Percentiles rank a stretch among this genome's conserved stretches.
These are phyloP conservation scores for Periconia sp. DNA, from an alignment of 2,329 filamentous ascomycete genomes.

Conservation along the genomic window DNA sequence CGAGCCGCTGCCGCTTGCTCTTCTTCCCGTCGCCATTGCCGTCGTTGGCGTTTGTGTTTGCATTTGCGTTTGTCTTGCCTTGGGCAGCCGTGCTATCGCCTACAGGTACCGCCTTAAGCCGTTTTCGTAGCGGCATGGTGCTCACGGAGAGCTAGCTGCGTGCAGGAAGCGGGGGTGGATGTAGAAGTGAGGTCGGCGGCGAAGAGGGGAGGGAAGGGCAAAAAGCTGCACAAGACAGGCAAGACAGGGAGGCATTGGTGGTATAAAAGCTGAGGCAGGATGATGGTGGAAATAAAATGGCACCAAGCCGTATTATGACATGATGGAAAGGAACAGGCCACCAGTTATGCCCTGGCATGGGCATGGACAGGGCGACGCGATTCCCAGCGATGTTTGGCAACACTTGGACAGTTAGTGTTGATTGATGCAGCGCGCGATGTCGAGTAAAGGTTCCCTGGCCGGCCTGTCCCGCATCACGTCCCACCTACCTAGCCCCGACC, in stretches of 20 bases:
- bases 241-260: slow-evolving; percentile 17
- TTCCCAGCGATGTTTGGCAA: background rate
- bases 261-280: slow-evolving; percentile 18
- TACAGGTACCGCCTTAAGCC: slow-evolving; percentile 1
- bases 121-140: slow-evolving; percentile 33
- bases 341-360: too few relatives aligned
- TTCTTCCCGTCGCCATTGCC: slow-evolving; percentile 12
- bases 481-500: too few relatives aligned
- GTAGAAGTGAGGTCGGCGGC: too few relatives aligned
- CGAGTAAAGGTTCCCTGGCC: slow-evolving; percentile 16
- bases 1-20: slow-evolving; percentile 33
- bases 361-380: background rate
- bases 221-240: background rate
- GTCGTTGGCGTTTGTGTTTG: too few relatives aligned
- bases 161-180: background rate
- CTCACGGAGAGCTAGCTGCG: slow-evolving; percentile 4
- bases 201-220: too few relatives aligned
- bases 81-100: background rate
- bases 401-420: background rate
- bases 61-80: slow-evolving; percentile 11
- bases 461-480: slow-evolving; percentile 32
- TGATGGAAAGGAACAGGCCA: too few relatives aligned
- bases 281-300: background rate
- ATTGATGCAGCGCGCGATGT: slow-evolving; percentile 2
- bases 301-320: too few relatives aligned